Conservation (phyloP, 2,329 filamentous ascomycete genomes). For the Diplocarpon mali region DNA sequence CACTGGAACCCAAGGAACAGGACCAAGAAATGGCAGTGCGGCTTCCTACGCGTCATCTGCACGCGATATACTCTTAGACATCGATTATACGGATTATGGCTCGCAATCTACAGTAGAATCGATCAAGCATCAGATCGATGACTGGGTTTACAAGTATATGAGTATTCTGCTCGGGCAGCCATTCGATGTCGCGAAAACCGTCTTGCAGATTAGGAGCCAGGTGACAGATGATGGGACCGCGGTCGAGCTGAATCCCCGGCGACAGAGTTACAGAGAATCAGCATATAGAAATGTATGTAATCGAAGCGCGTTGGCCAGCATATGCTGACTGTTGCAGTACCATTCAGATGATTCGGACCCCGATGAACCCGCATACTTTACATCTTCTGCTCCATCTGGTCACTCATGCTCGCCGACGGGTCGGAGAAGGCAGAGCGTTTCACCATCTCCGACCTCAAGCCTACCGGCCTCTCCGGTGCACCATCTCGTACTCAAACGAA, state of each 20-base stretch:
- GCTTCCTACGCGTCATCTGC: constrained; percentile 53
- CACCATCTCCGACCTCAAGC: constrained; percentile 25
- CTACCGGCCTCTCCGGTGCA: constrained; percentile 34
- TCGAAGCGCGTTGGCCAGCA: constrained; percentile 1
- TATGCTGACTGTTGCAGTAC: constrained; percentile 27
- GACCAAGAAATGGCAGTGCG: constrained; percentile 28
- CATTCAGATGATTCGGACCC: constrained; percentile 57
- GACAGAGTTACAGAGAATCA: constrained; percentile 18
- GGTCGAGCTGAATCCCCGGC: constrained; percentile 14
- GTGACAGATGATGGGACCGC: constrained; percentile 22
- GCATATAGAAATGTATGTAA: constrained; percentile 20
- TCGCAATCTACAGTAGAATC: constrained; percentile 67
- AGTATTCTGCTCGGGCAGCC: constrained; percentile 84
- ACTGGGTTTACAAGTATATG: constrained; percentile 84
- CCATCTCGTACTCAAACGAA: constrained; percentile 58
- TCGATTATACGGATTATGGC: constrained; percentile 86
- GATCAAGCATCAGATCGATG: constrained; percentile 67
- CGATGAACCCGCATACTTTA: constrained; percentile 80
- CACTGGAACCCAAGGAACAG: constrained; percentile 22
- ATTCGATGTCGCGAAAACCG: constrained; percentile 92
- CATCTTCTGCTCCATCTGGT: constrained; percentile 39
- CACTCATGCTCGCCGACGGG: constrained; percentile 32
- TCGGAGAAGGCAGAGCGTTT: constrained; percentile 26
- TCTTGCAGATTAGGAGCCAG: constrained; percentile 65
- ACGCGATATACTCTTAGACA: constrained; percentile 75